Evolutionary conservation across 345 rosid genomes (phyloP).

Genomic region (Barbarea vulgaris): DNA sequence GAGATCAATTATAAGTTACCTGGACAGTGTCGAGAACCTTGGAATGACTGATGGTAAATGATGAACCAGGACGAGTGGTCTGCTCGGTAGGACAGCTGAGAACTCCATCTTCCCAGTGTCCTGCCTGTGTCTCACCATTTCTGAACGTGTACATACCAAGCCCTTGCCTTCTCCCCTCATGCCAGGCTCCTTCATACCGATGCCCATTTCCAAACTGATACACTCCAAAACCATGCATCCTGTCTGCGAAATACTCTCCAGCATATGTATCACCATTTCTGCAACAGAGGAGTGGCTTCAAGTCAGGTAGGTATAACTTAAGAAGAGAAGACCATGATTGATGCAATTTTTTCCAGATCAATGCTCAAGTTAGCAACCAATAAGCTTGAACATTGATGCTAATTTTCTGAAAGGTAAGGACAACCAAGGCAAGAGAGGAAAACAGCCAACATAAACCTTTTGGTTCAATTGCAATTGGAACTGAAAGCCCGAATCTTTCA

Average conservation of each 20-base stretch:
- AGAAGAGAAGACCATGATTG: not conserved
- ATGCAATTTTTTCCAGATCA: slow-evolving; percentile 2
- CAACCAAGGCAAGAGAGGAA: not conserved
- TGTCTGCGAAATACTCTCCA: slow-evolving; percentile 88
- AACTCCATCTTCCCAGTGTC: slow-evolving; percentile 73
- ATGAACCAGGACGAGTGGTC: slow-evolving; percentile 61
- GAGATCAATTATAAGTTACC: slow-evolving; percentile 46
- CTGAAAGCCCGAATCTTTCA: not conserved
- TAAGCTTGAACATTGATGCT: slow-evolving; percentile 2
- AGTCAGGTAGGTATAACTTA: slow-evolving; percentile 25
- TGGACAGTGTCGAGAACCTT: slow-evolving; percentile 86
- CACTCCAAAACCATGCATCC: slow-evolving; percentile 83
- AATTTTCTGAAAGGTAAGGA: not conserved
- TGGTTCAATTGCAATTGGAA: not conserved
- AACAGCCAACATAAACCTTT: not conserved
- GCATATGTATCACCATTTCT: slow-evolving; percentile 79
- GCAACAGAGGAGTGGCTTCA: slow-evolving; percentile 19
- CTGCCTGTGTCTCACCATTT: slow-evolving; percentile 76
- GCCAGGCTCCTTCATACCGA: slow-evolving; percentile 87
- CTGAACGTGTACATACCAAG: slow-evolving; percentile 78
- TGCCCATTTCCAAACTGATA: slow-evolving; percentile 81
- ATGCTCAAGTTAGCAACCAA: slow-evolving; percentile 1
- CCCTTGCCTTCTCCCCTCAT: slow-evolving; percentile 90
- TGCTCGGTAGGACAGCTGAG: slow-evolving; percentile 43
- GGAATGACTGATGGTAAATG: slow-evolving; percentile 82